A percentile compares a stretch with the other conserved stretches of the same genome.
Evolutionary conservation across 108 stramenopile genomes (phyloP).

Genomic region (Chaetoceros tenuissimus): DNA sequence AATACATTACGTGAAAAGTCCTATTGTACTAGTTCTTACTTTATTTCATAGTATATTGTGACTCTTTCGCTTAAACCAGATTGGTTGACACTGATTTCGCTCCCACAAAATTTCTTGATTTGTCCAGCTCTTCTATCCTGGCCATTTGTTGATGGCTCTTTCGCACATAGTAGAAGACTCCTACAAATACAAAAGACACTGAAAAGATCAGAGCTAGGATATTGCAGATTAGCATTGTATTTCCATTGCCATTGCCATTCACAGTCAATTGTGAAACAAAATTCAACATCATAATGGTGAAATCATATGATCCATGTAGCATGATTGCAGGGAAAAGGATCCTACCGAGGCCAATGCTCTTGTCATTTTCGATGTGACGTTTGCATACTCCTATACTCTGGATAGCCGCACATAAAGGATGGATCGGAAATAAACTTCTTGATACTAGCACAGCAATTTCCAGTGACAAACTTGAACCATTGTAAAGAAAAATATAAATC

Average conservation of each 20-base stretch:
- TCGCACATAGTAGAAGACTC: conserved; percentile 18
- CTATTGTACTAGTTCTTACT: too few species aligned
- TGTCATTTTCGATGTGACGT: conserved; percentile 62
- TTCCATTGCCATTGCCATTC: conserved; percentile 10
- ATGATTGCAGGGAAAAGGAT: conserved; percentile 55
- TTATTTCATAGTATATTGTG: too few species aligned
- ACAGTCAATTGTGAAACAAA: conserved; percentile 26
- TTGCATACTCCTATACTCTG: conserved; percentile 73
- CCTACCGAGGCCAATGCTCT: conserved; percentile 28
- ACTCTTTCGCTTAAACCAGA: too few species aligned
- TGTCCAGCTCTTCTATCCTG: conserved; percentile 23
- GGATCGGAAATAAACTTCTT: conserved; percentile 67
- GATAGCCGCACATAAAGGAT: conserved; percentile 76
- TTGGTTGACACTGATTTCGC: too few species aligned
- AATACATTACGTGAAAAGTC: too few species aligned
- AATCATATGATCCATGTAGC: conserved; percentile 79
- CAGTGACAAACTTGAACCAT: conserved; percentile 15
- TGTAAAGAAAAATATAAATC: conserved; percentile 80
- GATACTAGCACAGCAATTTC: conserved; percentile 61
- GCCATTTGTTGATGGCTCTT: conserved; percentile 17
- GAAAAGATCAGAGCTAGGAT: conserved; percentile 17
- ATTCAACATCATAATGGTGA: conserved; percentile 59
- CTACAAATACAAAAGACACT: conserved; percentile 11
- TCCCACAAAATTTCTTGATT: not conserved
- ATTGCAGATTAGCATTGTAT: conserved; percentile 1